A percentile compares a stretch with the other conserved stretches of the same genome.
Conservation (phyloP, 2,329 filamentous ascomycete genomes). For the Chaetomium olivaceum region DNA sequence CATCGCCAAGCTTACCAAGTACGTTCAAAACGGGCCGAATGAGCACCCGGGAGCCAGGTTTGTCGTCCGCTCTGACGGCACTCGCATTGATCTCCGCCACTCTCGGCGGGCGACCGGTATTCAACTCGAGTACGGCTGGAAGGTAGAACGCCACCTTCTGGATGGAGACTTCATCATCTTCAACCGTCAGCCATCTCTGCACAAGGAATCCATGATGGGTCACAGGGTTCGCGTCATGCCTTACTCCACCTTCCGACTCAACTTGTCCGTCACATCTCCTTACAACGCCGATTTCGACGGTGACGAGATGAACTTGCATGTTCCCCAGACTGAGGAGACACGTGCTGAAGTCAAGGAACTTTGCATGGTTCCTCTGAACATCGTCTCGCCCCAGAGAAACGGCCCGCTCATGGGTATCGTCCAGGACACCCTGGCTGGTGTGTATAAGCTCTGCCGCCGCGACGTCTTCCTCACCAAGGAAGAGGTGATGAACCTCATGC, state of each 20-base stretch:
- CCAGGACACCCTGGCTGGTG: conserved; percentile 92
- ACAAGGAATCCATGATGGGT: conserved; percentile 99
- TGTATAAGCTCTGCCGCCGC: conserved; percentile 93
- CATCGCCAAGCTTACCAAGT: conserved; percentile 83
- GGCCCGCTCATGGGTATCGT: conserved; percentile 99
- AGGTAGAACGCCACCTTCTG: conserved; percentile 94
- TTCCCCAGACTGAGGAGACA: conserved; percentile 95
- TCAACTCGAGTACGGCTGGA: conserved; percentile 92
- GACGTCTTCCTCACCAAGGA: conserved; percentile 90
- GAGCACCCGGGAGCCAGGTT: conserved; percentile 96
- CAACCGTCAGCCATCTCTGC: conserved; percentile 97
- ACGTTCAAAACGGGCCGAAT: conserved; percentile 91
- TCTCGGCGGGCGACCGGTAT: conserved; percentile 86
- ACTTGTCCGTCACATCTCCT: conserved; percentile 93
- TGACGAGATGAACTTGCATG: conserved; percentile 99
- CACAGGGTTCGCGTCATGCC: conserved; percentile 98
- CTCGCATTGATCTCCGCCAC: conserved; percentile 91
- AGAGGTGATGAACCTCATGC: conserved; percentile 91
- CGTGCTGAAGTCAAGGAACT: conserved; percentile 91
- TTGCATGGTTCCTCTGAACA: conserved; percentile 97
- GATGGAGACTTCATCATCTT: conserved; percentile 98
- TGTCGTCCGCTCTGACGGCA: conserved; percentile 90
- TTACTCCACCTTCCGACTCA: conserved; percentile 97
- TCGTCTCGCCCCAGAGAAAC: conserved; percentile 96
- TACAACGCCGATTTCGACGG: conserved; percentile 99